Percentiles rank a stretch among this genome's conserved stretches.
Evolutionary conservation across 495 filamentous ascomycete species (phyloP).

Genomic region (Trichoderma reesei): DNA sequence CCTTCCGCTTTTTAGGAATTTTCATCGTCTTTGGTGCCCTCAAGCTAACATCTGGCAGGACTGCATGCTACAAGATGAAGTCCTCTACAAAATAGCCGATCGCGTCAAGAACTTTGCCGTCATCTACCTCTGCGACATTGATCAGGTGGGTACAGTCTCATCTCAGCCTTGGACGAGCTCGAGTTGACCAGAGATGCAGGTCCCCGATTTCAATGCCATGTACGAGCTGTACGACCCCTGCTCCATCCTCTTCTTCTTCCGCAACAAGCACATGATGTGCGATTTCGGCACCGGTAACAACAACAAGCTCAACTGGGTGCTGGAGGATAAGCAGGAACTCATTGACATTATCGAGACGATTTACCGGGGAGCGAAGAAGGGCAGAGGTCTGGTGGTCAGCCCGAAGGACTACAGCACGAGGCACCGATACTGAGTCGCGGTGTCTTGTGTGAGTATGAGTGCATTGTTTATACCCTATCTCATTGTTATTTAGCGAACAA

Average conservation of each 20-base stretch:
- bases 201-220: slow-evolving; percentile 97
- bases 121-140: slow-evolving; percentile 94
- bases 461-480: not conserved
- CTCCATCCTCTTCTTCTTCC: slow-evolving; percentile 86
- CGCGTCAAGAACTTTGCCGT: slow-evolving; percentile 85
- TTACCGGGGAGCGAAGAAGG: slow-evolving; percentile 95
- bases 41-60: slow-evolving; percentile 20
- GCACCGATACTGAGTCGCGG: slow-evolving; percentile 56
- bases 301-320: slow-evolving; percentile 93
- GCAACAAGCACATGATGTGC: slow-evolving; percentile 98
- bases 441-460: not conserved
- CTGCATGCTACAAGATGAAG: slow-evolving; percentile 90
- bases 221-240: slow-evolving; percentile 66
- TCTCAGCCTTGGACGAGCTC: not conserved
- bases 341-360: slow-evolving; percentile 99
- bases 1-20: not conserved
- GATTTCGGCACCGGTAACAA: slow-evolving; percentile 98
- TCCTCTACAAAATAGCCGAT: slow-evolving; percentile 84
- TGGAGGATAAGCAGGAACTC: slow-evolving; percentile 97
- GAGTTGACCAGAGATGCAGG: slow-evolving; percentile 21
- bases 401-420: slow-evolving; percentile 89
- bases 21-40: not conserved
- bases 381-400: slow-evolving; percentile 87
- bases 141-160: slow-evolving; percentile 36
- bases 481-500: not conserved